Conservation (phyloP, 306 rosid genomes). For the Lathyrus sativus region DNA sequence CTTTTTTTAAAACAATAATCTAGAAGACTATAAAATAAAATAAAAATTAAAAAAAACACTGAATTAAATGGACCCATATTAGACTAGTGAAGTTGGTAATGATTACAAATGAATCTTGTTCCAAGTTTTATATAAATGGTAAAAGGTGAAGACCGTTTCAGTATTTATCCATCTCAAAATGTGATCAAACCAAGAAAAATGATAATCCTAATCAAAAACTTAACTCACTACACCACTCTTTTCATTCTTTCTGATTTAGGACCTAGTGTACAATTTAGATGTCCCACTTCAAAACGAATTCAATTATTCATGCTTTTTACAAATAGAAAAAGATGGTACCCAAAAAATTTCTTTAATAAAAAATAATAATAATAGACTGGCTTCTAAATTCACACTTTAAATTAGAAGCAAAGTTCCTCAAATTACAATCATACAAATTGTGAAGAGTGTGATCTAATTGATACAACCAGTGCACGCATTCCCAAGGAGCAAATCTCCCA, state of each 20-base stretch:
- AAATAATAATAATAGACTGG: background rate
- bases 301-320: background rate
- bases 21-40: no score
- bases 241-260: no score
- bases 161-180: slow-evolving; percentile 18
- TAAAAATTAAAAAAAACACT: no score
- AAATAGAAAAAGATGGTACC: background rate
- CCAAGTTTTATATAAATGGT: background rate
- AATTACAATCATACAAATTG: slow-evolving; percentile 20
- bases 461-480: background rate
- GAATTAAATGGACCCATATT: no score
- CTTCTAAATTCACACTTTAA: slow-evolving; percentile 18
- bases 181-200: background rate
- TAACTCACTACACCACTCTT: no score
- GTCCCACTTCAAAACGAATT: slow-evolving; percentile 8
- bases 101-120: no score
- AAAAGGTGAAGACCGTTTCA: background rate
- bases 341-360: background rate
- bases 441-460: slow-evolving; percentile 1
- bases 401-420: slow-evolving; percentile 9
- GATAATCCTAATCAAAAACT: background rate
- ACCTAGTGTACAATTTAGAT: slow-evolving; percentile 21
- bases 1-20: no score
- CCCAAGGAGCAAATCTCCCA: background rate
- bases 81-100: background rate